Evolutionary conservation across 768 basidiomycete species (phyloP), one percentile per base, ranked within the genome.

Genomic region (Tylopilus intermedius): DNA sequence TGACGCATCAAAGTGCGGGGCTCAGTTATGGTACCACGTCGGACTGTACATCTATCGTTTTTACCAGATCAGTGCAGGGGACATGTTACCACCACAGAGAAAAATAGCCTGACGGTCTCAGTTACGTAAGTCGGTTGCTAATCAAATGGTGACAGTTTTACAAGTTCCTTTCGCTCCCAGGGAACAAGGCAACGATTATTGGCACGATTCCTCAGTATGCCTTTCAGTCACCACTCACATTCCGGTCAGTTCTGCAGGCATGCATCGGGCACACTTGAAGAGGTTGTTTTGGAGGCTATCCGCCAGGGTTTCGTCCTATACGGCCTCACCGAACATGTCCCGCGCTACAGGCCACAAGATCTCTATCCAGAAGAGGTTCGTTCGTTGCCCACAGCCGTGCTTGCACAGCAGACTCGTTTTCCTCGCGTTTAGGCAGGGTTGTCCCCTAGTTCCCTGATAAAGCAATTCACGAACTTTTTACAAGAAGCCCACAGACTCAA

Each of bases 201-300:
- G 11, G 39, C 43, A 35, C 29, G n/a, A 15, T 32, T 24, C 15
- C 6, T 15, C 37, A 30, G 14, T 38, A 82, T 82, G 81, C 85
- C 84, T 53, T 73, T 81, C 62, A 88, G 85, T 63, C 90, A 91
- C 65, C 92, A 94, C 69, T 92, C 89, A 18, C 93, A 96, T 63
- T 95, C 91, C 0, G 93, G 94, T 29, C 86, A 94, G 63, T 95
- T 94, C 72, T 95, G 94, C 74, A 85, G 82, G 58, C 94, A 97
- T 64, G 95, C 92, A 3, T 74, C 76, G 11, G 93, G 93, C 7
- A 73, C 76, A 1, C 76, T 99, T 37, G 86, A 94, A 61, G 82
- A 90, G 4, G 86, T 94, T 14, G 87, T 96, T 4, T 65, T 75
- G 15, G 86, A 87, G 59, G 94, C 95, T 33, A 86, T 95, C 51